Evolutionary conservation across 23 red algal species (phyloP).

Genomic region (Gracilaria vermiculophylla): DNA sequence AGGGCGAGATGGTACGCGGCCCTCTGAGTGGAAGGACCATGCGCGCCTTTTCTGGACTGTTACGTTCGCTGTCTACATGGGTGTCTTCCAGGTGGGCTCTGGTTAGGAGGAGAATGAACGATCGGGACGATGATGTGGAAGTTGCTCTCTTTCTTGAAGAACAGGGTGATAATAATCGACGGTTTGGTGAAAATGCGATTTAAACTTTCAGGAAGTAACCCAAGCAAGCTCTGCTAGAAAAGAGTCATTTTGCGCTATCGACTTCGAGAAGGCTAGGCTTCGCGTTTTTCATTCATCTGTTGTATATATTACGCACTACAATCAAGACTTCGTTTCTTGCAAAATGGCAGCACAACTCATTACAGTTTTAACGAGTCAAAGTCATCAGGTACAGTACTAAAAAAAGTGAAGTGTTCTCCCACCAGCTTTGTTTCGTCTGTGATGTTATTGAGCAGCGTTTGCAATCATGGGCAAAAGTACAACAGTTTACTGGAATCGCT

Average conservation of each 20-base stretch:
- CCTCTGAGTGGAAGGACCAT: neutral
- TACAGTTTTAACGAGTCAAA: neutral
- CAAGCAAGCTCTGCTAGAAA: no score
- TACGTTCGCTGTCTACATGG: neutral
- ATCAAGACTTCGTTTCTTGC: neutral
- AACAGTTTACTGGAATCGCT: neutral
- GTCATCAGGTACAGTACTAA: neutral
- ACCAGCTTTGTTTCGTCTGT: neutral
- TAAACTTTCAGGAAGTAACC: no score
- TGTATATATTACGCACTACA: constrained; percentile 8
- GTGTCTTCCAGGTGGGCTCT: neutral
- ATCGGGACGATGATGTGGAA: neutral
- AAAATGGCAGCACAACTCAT: neutral
- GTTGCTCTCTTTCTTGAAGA: neutral
- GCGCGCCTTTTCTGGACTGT: neutral
- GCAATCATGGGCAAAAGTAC: neutral
- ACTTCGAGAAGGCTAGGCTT: neutral
- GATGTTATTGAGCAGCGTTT: neutral
- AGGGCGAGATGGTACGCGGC: constrained; percentile 11
- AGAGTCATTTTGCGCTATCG: no score
- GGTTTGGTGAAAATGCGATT: neutral
- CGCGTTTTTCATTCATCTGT: neutral
- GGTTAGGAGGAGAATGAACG: neutral
- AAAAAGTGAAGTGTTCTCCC: neutral
- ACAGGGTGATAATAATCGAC: neutral